These are phyloP conservation scores for Picea sitchensis DNA, from an alignment of 75 land plant species.

Conservation along the genomic window DNA sequence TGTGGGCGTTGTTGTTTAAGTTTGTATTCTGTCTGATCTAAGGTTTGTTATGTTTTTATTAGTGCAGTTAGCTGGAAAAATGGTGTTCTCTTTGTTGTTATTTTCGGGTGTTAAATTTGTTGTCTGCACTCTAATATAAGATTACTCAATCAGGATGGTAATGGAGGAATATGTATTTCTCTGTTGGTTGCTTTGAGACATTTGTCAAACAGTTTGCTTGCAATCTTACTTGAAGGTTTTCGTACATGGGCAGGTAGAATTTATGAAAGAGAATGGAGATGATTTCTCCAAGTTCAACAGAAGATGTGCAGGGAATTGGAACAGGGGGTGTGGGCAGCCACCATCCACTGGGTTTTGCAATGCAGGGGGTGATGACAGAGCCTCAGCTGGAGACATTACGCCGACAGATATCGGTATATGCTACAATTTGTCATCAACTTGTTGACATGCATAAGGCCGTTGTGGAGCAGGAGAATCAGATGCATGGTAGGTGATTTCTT, in stretches of 20 bases:
- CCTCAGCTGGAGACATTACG: constrained; percentile 36
- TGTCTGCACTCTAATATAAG: too few relatives aligned
- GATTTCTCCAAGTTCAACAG: not conserved
- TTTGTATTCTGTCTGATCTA: too few relatives aligned
- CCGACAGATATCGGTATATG: constrained; percentile 43
- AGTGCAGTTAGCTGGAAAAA: too few relatives aligned
- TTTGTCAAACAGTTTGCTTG: not conserved
- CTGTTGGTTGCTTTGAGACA: not conserved
- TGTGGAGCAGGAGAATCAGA: constrained; percentile 13
- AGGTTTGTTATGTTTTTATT: too few relatives aligned
- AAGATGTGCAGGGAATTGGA: not conserved
- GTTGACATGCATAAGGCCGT: constrained; percentile 32
- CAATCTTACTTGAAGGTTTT: not conserved
- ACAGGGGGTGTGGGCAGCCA: not conserved
- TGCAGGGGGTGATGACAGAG: constrained; percentile 28
- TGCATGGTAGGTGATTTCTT: constrained; percentile 8
- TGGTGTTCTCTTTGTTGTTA: too few relatives aligned
- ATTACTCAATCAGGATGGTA: too few relatives aligned
- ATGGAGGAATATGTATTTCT: too few relatives aligned
- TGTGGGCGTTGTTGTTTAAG: too few relatives aligned
- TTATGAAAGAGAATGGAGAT: not conserved
- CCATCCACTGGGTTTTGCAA: not conserved
- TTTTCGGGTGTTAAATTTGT: too few relatives aligned
- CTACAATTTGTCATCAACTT: constrained; percentile 41
- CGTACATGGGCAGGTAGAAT: not conserved